Base-by-base conservation (phyloP, 768 basidiomycete genomes). In the Russula ochroleuca region DNA sequence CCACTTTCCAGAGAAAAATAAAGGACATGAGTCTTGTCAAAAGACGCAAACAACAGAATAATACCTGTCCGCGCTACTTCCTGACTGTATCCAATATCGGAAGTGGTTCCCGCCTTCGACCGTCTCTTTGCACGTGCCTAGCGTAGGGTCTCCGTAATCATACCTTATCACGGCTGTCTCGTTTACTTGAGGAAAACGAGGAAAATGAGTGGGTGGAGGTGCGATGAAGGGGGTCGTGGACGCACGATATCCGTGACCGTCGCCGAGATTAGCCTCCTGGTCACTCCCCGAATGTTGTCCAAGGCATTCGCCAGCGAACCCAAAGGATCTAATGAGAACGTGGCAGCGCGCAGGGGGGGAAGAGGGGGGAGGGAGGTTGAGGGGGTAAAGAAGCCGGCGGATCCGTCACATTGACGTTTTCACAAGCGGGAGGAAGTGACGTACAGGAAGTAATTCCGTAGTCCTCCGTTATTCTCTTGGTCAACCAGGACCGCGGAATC, bases 81-180 rank as follows among this genome's bases (percentile, higher is more conserved):
- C 92, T 63, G 90, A 80, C 75, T 95, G 94, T 6, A 79, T 74
- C 93, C 92, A 95, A 73, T 94, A 95, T 45, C 94, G 83, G 71
- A 94, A 84, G 71, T 97, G 94, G 70, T 90, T 82, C 7, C 94
- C 94, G 2, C 94, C 94, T 68, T 90, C 71, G 47, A 95, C 81
- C 2, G 91, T 90, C 74, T 97, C 94, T 68, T 82, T 76, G 74
- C 94, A 96, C 1, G 93, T 83, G 0, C 94, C 94, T n/a, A 94
- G 73, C 57, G 84, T 77, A 0, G 85, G 82, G 69, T 96, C 85
- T 9, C 84, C 85, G 72, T 91, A 98, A 71, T 94, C 83, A 82
- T 84, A 94, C 40, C 94, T 81, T 28, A 95, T 84, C n/a, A 87
- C 88, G 9, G 85, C 84, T 0, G 88, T 88, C 72, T 97, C 86